A percentile compares a stretch with the other conserved stretches of the same genome.
Conservation (phyloP, 768 basidiomycete genomes). For the Lactarius pseudohatsudake region DNA sequence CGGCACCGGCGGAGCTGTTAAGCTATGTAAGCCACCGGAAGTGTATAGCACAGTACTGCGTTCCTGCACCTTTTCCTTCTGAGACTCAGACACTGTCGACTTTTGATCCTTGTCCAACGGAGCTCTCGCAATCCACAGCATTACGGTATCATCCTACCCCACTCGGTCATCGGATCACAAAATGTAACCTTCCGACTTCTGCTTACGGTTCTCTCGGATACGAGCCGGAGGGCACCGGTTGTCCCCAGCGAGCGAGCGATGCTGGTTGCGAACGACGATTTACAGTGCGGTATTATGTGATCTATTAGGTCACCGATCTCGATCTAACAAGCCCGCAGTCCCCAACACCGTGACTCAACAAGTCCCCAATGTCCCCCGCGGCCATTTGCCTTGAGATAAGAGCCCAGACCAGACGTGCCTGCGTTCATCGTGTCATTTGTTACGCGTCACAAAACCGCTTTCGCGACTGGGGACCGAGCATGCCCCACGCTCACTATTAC, state of each 20-base stretch:
- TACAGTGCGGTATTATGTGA: neutral
- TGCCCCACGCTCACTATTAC: neutral
- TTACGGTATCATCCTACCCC: neutral
- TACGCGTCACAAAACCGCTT: neutral
- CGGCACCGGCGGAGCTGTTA: conserved; percentile 4
- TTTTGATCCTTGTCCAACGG: conserved; percentile 17
- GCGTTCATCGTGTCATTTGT: neutral
- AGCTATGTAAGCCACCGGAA: neutral
- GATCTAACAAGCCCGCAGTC: neutral
- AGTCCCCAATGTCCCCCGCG: conserved; percentile 3
- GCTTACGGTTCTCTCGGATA: conserved; percentile 2
- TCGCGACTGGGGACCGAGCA: neutral
- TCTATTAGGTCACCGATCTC: neutral
- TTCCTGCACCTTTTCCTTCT: no score
- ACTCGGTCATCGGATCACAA: neutral
- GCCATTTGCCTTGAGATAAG: neutral
- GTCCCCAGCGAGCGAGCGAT: neutral
- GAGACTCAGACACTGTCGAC: neutral
- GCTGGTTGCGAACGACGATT: neutral
- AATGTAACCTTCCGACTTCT: neutral
- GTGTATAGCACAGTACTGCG: no score
- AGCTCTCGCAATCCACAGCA: neutral
- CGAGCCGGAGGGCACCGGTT: neutral
- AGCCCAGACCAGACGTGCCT: neutral
- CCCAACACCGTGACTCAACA: neutral